Conservation (phyloP, 2,329 filamentous ascomycete species). For the Aspergillus japonicus region DNA sequence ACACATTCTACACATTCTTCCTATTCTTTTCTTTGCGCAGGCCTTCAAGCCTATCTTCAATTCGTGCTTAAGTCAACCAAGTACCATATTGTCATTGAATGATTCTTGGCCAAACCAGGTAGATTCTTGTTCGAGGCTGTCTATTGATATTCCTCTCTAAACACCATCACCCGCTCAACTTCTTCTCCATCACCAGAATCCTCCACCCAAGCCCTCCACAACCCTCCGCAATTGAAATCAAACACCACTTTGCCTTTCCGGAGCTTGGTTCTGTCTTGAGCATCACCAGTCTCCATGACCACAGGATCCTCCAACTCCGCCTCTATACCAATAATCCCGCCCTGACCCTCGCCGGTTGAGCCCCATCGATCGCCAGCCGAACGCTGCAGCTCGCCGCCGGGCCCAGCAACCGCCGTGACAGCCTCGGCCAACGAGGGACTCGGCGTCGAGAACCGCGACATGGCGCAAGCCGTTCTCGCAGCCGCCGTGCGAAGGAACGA, state of each 20-base stretch:
- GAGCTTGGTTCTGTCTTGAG: constrained; percentile 43
- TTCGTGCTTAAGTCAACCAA: too few relatives aligned
- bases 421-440: constrained; percentile 55
- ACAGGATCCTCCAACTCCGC: constrained; percentile 60
- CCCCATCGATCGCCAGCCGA: constrained; percentile 74
- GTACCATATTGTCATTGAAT: too few relatives aligned
- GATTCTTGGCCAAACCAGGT: too few relatives aligned
- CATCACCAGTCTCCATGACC: constrained; percentile 23
- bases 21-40: too few relatives aligned
- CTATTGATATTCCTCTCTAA: constrained; percentile 39
- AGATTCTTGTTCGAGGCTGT: too few relatives aligned
- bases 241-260: constrained; percentile 58
- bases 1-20: too few relatives aligned
- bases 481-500: constrained; percentile 75
- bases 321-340: constrained; percentile 75
- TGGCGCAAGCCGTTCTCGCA: constrained; percentile 68
- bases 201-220: constrained; percentile 75
- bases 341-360: constrained; percentile 73
- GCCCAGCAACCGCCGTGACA: constrained; percentile 65
- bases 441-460: constrained; percentile 61
- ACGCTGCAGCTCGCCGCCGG: constrained; percentile 68
- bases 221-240: constrained; percentile 82
- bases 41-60: too few relatives aligned
- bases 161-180: constrained; percentile 45
- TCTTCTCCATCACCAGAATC: constrained; percentile 34